Conservation (phyloP, 305 asterid species). For the Fraxinus baroniana region DNA sequence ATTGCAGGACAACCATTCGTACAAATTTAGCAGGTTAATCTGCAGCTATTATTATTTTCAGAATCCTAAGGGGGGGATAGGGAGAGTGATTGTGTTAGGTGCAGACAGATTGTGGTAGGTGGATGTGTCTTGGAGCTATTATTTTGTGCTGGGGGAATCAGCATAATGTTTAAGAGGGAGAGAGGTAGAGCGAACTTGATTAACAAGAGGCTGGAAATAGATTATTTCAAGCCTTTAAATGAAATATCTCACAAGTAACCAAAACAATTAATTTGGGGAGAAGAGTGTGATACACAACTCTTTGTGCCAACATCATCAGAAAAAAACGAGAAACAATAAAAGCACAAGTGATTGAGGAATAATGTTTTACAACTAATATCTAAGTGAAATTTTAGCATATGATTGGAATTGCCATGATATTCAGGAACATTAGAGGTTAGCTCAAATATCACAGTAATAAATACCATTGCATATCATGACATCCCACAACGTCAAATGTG, state of each 20-base stretch:
- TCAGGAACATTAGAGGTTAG: not conserved
- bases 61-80: not conserved
- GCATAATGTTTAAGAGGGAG: not conserved
- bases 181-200: not conserved
- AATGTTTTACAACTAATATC: not conserved
- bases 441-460: not conserved
- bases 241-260: not conserved
- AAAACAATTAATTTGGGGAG: not conserved
- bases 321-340: not conserved
- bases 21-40: not conserved
- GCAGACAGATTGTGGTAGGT: not conserved
- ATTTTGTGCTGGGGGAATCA: not conserved
- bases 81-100: not conserved
- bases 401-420: not conserved
- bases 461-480: not conserved
- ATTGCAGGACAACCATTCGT: not conserved
- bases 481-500: not conserved
- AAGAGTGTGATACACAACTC: not conserved
- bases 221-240: not conserved
- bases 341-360: not conserved
- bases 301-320: not conserved
- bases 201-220: not conserved
- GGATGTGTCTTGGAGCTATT: not conserved
- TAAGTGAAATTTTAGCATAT: not conserved
- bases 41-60: not conserved